A percentile compares a stretch with the other conserved stretches of the same genome.
Evolutionary conservation across 352 stramenopile genomes (phyloP).

Genomic region (Peronospora tabacina): DNA sequence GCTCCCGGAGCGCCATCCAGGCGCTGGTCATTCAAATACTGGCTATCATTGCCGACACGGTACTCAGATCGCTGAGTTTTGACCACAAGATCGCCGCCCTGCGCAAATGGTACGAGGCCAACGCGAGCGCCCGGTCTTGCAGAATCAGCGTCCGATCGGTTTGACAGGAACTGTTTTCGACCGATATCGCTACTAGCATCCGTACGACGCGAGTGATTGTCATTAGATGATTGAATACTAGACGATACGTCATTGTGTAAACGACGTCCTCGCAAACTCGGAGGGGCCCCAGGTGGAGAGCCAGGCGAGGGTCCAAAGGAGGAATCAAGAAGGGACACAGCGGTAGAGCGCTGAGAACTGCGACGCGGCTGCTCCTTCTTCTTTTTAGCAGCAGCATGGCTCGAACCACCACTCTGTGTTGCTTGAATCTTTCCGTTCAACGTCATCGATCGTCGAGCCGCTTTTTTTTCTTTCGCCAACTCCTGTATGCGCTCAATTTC

Average conservation of each 20-base stretch:
- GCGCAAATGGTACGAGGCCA: conserved; percentile 17
- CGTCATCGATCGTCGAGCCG: conserved; percentile 18
- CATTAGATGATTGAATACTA: conserved; percentile 14
- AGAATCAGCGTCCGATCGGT: conserved; percentile 21
- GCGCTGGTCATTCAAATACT: conserved; percentile 6
- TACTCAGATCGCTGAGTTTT: conserved; percentile 13
- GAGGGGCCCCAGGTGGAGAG: conserved; percentile 23
- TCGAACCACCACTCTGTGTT: conserved; percentile 3
- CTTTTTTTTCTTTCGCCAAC: conserved; percentile 17
- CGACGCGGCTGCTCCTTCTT: conserved; percentile 4
- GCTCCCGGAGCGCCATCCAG: conserved; percentile 6
- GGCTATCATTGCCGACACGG: conserved; percentile 11
- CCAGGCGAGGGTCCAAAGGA: conserved; percentile 4
- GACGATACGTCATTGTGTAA: conserved; percentile 12
- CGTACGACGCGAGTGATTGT: conserved; percentile 10
- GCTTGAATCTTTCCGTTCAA: conserved; percentile 14
- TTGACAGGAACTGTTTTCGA: conserved; percentile 15
- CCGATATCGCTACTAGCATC: conserved; percentile 19
- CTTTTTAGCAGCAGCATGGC: conserved; percentile 8
- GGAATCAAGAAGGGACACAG: conserved; percentile 6
- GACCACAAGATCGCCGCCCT: conserved; percentile 27
- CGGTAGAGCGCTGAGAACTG: conserved; percentile 11
- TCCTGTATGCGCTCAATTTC: conserved; percentile 34
- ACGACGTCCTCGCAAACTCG: conserved; percentile 18
- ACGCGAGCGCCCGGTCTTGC: conserved; percentile 14